Evolutionary conservation across 768 basidiomycete genomes (phyloP).

Genomic region (Chiua virens): DNA sequence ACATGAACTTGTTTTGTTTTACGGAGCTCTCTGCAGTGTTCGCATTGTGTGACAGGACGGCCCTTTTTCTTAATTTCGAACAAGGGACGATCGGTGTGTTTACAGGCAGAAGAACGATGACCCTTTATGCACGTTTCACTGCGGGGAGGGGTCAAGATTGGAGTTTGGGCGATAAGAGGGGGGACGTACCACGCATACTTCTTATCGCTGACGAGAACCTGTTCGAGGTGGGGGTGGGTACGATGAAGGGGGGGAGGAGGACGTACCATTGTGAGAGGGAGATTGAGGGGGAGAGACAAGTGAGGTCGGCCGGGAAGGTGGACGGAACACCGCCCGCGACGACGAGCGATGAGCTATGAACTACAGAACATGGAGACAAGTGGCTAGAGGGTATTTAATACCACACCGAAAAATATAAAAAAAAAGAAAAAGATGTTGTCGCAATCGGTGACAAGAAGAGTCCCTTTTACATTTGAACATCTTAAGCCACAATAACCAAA

Average conservation of each 20-base stretch:
- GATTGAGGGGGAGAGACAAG: background rate
- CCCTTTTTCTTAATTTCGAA: constrained; percentile 78
- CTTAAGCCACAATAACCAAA: constrained; percentile 28
- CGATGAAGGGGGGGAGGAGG: background rate
- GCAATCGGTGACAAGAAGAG: constrained; percentile 48
- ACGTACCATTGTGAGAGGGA: constrained; percentile 44
- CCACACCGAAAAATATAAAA: constrained; percentile 39
- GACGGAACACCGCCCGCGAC: constrained; percentile 56
- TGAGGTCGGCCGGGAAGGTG: constrained; percentile 37
- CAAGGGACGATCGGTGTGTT: constrained; percentile 83
- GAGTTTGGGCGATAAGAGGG: constrained; percentile 2
- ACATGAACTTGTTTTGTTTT: constrained; percentile 49
- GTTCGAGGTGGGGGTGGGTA: constrained; percentile 3
- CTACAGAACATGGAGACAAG: constrained; percentile 26
- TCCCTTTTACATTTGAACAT: constrained; percentile 23
- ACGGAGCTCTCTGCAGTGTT: constrained; percentile 45
- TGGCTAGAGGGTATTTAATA: constrained; percentile 41
- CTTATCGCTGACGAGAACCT: constrained; percentile 73
- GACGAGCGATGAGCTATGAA: constrained; percentile 51
- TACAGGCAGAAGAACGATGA: constrained; percentile 86
- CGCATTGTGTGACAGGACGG: constrained; percentile 56
- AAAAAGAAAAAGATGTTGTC: constrained; percentile 34
- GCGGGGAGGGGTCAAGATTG: constrained; percentile 3
- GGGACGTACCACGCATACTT: constrained; percentile 80
- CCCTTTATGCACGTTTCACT: constrained; percentile 95